Percentiles rank a stretch among this genome's conserved stretches.
These are phyloP conservation scores for Ascochyta rabiei DNA, from an alignment of 2,329 filamentous ascomycete species.

Conservation along the genomic window DNA sequence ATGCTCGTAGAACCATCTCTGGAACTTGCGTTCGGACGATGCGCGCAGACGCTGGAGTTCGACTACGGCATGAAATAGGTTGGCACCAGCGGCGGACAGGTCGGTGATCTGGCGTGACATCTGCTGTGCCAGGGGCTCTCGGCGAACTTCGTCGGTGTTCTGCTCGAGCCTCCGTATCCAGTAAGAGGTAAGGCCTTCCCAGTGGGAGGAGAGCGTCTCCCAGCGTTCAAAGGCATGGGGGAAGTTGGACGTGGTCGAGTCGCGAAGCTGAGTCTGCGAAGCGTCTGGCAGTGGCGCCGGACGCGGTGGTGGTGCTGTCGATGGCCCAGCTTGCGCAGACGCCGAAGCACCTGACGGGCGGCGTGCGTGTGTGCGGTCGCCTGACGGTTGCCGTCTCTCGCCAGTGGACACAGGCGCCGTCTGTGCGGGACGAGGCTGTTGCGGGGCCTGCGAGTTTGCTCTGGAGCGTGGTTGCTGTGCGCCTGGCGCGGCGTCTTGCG, in stretches of 20 bases:
- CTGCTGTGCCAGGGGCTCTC: conserved; percentile 83
- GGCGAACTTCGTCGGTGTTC: conserved; percentile 82
- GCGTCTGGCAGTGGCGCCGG: conserved; percentile 32
- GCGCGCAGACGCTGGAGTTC: conserved; percentile 92
- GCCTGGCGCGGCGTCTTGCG: conserved; percentile 34
- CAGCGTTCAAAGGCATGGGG: conserved; percentile 97
- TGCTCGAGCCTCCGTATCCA: conserved; percentile 94
- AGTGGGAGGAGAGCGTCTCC: conserved; percentile 96
- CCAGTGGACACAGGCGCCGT: conserved; percentile 25
- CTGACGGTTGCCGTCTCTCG: conserved; percentile 40
- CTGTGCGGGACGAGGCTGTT: conserved; percentile 42
- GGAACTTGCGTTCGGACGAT: conserved; percentile 96
- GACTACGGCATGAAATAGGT: conserved; percentile 96
- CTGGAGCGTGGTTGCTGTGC: conserved; percentile 40
- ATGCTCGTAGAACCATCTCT: conserved; percentile 98
- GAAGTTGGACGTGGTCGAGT: conserved; percentile 68
- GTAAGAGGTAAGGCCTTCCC: conserved; percentile 96
- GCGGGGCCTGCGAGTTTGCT: conserved; percentile 44
- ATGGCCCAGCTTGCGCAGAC: conserved; percentile 41
- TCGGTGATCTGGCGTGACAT: conserved; percentile 94
- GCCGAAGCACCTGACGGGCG: conserved; percentile 34
- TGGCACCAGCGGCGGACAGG: conserved; percentile 94
- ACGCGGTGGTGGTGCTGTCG: conserved; percentile 35
- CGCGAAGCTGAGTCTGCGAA: conserved; percentile 37
- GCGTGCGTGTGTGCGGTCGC: conserved; percentile 36